Conservation (phyloP, 2,329 filamentous ascomycete genomes). For the Xylariaceae sp. region DNA sequence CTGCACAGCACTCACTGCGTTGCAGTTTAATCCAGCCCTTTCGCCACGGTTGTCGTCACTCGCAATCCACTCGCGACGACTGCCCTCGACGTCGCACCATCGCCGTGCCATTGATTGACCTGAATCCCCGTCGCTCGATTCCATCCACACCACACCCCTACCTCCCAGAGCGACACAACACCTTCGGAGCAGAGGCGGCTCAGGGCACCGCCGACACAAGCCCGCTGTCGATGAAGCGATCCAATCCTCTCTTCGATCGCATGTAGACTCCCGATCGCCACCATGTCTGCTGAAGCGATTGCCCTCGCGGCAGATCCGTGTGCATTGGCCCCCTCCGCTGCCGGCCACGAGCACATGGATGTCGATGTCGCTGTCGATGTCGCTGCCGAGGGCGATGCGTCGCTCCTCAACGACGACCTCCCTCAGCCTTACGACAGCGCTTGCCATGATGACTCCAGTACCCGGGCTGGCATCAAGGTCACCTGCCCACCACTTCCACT, state of each 20-base stretch:
- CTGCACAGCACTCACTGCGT: too few species aligned
- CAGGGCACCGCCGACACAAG: background rate
- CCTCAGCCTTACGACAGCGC: slow-evolving; percentile 22
- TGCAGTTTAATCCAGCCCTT: too few species aligned
- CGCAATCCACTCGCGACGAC: too few species aligned
- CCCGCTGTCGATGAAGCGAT: slow-evolving; percentile 14
- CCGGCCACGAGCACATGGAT: too few species aligned
- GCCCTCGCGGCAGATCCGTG: slow-evolving; percentile 43
- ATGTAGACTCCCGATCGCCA: slow-evolving; percentile 38
- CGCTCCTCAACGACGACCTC: slow-evolving; percentile 16
- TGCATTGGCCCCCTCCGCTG: slow-evolving; percentile 9
- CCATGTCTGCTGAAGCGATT: slow-evolving; percentile 55
- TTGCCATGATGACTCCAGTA: too few species aligned
- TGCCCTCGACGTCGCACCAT: too few species aligned
- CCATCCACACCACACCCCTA: too few species aligned
- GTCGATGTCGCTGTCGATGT: slow-evolving; percentile 9
- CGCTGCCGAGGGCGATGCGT: slow-evolving; percentile 12
- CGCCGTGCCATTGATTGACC: too few species aligned
- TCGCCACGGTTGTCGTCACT: too few species aligned
- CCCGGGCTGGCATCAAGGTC: too few species aligned
- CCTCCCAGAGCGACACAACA: background rate
- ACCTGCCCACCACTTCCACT: background rate
- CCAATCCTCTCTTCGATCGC: slow-evolving; percentile 30
- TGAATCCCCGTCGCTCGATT: too few species aligned
- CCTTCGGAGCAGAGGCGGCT: background rate